These are phyloP conservation scores for Candida loeiensis DNA, from an alignment of 805 yeast species.

Conservation along the genomic window DNA sequence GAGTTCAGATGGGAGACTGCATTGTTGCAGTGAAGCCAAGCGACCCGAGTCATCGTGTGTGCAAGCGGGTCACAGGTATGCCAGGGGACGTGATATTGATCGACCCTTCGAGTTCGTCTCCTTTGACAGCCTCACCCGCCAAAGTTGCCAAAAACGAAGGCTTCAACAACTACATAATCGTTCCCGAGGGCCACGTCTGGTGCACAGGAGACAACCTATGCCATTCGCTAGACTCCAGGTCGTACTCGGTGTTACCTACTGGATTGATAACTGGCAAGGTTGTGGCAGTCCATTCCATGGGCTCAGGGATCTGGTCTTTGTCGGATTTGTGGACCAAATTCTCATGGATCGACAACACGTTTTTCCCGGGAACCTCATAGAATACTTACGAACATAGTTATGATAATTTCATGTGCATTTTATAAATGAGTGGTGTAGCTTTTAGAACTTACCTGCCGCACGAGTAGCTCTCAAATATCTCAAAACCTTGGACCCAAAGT, in stretches of 20 bases:
- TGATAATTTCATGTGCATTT: slow-evolving; percentile 1
- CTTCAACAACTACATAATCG: slow-evolving; percentile 57
- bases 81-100: slow-evolving; percentile 83
- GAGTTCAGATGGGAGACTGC: slow-evolving; percentile 77
- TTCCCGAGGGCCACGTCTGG: slow-evolving; percentile 97
- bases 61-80: slow-evolving; percentile 93
- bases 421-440: neutral
- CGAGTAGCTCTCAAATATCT: slow-evolving; percentile 41
- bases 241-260: slow-evolving; percentile 87
- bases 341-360: slow-evolving; percentile 53
- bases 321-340: slow-evolving; percentile 30
- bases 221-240: slow-evolving; percentile 83
- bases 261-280: slow-evolving; percentile 86
- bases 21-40: slow-evolving; percentile 89
- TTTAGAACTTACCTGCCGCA: slow-evolving; percentile 22
- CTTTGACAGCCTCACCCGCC: slow-evolving; percentile 31
- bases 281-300: slow-evolving; percentile 58
- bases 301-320: slow-evolving; percentile 43
- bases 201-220: slow-evolving; percentile 92
- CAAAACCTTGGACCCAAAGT: slow-evolving; percentile 65
- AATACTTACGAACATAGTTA: slow-evolving; percentile 3
- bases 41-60: slow-evolving; percentile 78
- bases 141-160: slow-evolving; percentile 35
- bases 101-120: slow-evolving; percentile 68
- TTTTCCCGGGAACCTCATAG: slow-evolving; percentile 13